phyloP scores from a whole-genome alignment of 2,329 filamentous ascomycete genomes.

The Ceratocystis cacaofunesta region DNA sequence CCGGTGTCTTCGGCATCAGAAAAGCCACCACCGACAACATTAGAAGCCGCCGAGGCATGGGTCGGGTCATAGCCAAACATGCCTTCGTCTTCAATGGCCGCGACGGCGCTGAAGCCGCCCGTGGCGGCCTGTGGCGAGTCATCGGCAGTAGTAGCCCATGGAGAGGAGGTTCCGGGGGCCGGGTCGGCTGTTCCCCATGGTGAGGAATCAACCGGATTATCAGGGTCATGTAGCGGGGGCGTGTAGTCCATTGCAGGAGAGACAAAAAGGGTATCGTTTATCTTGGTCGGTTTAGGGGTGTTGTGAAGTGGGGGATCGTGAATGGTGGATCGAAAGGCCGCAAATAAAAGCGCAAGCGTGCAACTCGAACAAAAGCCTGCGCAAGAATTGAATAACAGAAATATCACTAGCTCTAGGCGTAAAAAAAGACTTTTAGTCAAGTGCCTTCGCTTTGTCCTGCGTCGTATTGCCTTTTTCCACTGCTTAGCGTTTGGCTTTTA shows the following conservation, averaged over 20 bases:
- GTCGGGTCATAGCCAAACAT: slow-evolving; percentile 6
- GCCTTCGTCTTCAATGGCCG: slow-evolving; percentile 9
- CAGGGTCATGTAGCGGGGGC: slow-evolving; percentile 38
- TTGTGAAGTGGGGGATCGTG: slow-evolving; percentile 3
- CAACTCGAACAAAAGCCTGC: not conserved
- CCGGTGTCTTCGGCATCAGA: not conserved
- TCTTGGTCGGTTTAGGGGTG: not conserved
- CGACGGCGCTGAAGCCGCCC: slow-evolving; percentile 23
- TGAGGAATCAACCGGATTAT: slow-evolving; percentile 37
- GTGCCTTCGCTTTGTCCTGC: not conserved
- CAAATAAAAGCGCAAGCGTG: not conserved
- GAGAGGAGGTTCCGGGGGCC: slow-evolving; percentile 31
- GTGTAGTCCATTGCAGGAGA: slow-evolving; percentile 39
- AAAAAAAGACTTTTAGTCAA: not conserved
- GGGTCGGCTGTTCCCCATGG: slow-evolving; percentile 43
- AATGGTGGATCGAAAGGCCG: not conserved
- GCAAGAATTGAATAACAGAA: not conserved
- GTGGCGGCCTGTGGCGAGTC: slow-evolving; percentile 30
- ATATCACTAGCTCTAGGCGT: not conserved
- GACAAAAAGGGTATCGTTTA: not conserved
- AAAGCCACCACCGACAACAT: not conserved
- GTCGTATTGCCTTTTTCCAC: not conserved
- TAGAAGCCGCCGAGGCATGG: not conserved
- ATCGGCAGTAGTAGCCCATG: slow-evolving; percentile 35
- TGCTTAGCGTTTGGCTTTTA: not conserved